Evolutionary conservation across 2,329 filamentous ascomycete species (phyloP), one percentile per base, ranked within the genome.

Genomic region (Pseudocercospora crystallina): DNA sequence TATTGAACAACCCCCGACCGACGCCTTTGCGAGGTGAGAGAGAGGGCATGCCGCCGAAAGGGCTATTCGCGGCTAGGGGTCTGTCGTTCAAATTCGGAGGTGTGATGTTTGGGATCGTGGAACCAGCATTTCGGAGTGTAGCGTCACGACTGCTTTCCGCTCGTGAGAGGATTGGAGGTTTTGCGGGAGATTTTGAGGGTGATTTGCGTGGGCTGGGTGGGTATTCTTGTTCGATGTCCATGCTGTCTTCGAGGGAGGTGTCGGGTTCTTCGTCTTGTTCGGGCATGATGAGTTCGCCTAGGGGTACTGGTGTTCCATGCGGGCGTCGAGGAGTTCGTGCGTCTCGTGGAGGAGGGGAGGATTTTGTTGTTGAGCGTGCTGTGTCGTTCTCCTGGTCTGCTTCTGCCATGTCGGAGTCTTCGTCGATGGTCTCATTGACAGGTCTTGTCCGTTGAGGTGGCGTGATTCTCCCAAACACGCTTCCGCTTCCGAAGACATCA

Each of bases 301-400:
- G 53, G 26, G 66, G 65, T 1, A 66, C 56, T 17, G 64, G 47
- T 9, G 56, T 47, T n/a, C 63, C 66, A 29, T 61, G 60, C 14
- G 65, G 65, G 43, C 61, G 51, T 11, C 63, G 61, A 9, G 62
- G 61, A 7, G 65, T 65, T 11, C 60, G 40, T 11, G 49, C 43
- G 33, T 56, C 69, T 31, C 12, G 20, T 5, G 40, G 17, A n/a
- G 68, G 66, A n/a, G 71, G 64, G 11, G 64, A 54, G 10, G 65
- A 48, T 46, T 64, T 69, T 9, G 70, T 61, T 2, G 71, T 70
- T 2, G 74, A 75, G 14, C 71, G 61, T 1, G 69, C 69, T 8
- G 71, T 70, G 51, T 77, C 70, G 52, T 80, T 80, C 62, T 80
- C 77, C 65, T 79, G 78, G 47, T 69, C 72, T 42, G 66, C 67